Conservation (phyloP, 768 basidiomycete species). For the Cystofilobasidium ferigula region DNA sequence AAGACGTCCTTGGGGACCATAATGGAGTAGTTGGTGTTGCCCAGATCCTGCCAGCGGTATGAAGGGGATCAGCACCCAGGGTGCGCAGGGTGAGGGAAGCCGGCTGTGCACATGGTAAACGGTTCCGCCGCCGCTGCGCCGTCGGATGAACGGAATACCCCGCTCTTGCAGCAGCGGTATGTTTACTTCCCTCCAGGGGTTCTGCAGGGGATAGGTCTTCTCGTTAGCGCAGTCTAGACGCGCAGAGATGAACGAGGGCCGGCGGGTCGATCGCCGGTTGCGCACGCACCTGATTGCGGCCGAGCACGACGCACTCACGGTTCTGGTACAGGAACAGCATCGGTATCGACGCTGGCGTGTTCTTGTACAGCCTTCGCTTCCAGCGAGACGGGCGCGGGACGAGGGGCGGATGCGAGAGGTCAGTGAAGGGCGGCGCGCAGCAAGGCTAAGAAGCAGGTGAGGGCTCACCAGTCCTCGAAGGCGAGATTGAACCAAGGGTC, state of each 20-base stretch:
- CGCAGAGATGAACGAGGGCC: background rate
- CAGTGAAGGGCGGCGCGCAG: background rate
- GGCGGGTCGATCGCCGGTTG: too few species aligned
- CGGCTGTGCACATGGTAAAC: conserved; percentile 94
- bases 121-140: conserved; percentile 85
- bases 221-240: background rate
- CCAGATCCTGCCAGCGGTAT: conserved; percentile 61
- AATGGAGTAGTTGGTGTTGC: conserved; percentile 95
- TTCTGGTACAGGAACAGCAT: conserved; percentile 81
- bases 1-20: conserved; percentile 73
- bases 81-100: conserved; percentile 19
- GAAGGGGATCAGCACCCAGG: background rate
- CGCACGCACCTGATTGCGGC: conserved; percentile 58
- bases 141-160: conserved; percentile 63
- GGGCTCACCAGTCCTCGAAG: conserved; percentile 74
- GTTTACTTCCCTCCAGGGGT: conserved; percentile 96
- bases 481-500: conserved; percentile 84
- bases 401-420: background rate
- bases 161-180: conserved; percentile 47
- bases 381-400: background rate
- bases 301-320: conserved; percentile 78
- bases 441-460: background rate
- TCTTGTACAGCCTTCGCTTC: conserved; percentile 59
- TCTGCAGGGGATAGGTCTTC: conserved; percentile 42
- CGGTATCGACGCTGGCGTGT: conserved; percentile 55